These are phyloP conservation scores for Globisporangium barbulae DNA, from an alignment of 352 stramenopile genomes.

Conservation along the genomic window DNA sequence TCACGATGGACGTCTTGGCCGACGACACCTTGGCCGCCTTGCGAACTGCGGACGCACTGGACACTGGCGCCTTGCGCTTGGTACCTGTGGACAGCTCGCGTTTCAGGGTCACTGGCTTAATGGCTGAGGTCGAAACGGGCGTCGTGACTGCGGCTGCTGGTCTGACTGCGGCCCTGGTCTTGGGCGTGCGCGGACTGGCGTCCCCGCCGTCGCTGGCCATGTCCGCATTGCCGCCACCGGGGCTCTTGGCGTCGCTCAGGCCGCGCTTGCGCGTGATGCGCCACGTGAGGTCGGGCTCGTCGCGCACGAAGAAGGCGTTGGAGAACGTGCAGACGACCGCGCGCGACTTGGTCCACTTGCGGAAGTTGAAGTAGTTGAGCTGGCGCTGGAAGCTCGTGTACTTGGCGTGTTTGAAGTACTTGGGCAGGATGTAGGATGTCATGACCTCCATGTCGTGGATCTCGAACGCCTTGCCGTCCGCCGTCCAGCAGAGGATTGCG, in stretches of 20 bases:
- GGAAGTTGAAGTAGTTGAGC: slow-evolving; percentile 92
- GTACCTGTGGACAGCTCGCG: slow-evolving; percentile 6
- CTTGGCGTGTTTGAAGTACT: slow-evolving; percentile 91
- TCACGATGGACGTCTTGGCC: not conserved
- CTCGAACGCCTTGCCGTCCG: slow-evolving; percentile 54
- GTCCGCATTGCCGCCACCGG: not conserved
- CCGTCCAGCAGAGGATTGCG: slow-evolving; percentile 50
- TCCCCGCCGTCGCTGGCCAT: not conserved
- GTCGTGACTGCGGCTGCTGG: not conserved
- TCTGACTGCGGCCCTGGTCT: not conserved
- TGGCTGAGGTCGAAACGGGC: not conserved
- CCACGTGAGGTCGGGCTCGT: slow-evolving; percentile 57
- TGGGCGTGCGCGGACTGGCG: slow-evolving; percentile 14
- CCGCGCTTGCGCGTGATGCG: slow-evolving; percentile 60
- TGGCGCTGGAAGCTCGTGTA: slow-evolving; percentile 90
- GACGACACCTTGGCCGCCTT: slow-evolving; percentile 6
- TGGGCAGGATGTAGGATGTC: slow-evolving; percentile 79
- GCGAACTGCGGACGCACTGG: not conserved
- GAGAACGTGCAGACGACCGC: slow-evolving; percentile 74
- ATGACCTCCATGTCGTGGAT: slow-evolving; percentile 73
- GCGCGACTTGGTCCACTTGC: slow-evolving; percentile 78
- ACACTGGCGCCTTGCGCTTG: slow-evolving; percentile 11
- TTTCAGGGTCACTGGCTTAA: slow-evolving; percentile 1
- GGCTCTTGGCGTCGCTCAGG: slow-evolving; percentile 18
- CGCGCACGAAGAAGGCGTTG: slow-evolving; percentile 62